Evolutionary conservation across 805 yeast genomes (phyloP).

Genomic region (Yarrowia alimentaria): DNA sequence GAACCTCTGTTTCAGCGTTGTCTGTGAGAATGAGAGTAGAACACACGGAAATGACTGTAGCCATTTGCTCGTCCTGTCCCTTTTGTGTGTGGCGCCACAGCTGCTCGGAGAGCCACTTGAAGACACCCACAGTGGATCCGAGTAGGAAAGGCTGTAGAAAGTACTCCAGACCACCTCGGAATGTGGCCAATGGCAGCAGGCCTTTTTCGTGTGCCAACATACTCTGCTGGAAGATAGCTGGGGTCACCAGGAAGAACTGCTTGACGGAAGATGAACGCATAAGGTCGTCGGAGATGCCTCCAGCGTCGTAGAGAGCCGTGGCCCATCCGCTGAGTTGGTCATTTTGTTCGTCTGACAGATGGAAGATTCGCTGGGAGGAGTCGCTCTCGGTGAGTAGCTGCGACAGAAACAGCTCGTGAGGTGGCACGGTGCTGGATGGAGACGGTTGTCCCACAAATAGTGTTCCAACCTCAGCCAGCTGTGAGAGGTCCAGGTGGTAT

Average conservation of each 20-base stretch:
- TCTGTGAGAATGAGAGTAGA: constrained; percentile 46
- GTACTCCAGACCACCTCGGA: constrained; percentile 80
- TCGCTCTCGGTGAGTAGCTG: constrained; percentile 29
- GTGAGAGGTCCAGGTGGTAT: constrained; percentile 38
- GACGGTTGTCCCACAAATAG: constrained; percentile 27
- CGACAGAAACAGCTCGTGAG: constrained; percentile 26
- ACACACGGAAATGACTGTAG: constrained; percentile 41
- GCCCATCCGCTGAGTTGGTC: constrained; percentile 66
- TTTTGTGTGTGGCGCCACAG: constrained; percentile 37
- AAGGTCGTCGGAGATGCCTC: constrained; percentile 82
- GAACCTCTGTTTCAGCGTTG: constrained; percentile 46
- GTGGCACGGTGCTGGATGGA: constrained; percentile 28
- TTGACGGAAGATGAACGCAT: constrained; percentile 63
- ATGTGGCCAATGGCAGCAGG: constrained; percentile 55
- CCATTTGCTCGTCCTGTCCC: constrained; percentile 28
- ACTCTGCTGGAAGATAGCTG: constrained; percentile 72
- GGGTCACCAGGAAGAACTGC: constrained; percentile 67
- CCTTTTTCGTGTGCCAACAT: constrained; percentile 57
- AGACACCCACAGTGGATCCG: constrained; percentile 52
- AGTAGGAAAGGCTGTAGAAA: constrained; percentile 77
- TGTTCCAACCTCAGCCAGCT: constrained; percentile 7
- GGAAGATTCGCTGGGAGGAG: constrained; percentile 28
- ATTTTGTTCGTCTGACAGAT: constrained; percentile 34
- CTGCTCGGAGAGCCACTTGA: constrained; percentile 50
- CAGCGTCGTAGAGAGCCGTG: constrained; percentile 71